These are phyloP conservation scores for Blastocystis sp. DNA, from an alignment of 352 stramenopile species.

Conservation along the genomic window DNA sequence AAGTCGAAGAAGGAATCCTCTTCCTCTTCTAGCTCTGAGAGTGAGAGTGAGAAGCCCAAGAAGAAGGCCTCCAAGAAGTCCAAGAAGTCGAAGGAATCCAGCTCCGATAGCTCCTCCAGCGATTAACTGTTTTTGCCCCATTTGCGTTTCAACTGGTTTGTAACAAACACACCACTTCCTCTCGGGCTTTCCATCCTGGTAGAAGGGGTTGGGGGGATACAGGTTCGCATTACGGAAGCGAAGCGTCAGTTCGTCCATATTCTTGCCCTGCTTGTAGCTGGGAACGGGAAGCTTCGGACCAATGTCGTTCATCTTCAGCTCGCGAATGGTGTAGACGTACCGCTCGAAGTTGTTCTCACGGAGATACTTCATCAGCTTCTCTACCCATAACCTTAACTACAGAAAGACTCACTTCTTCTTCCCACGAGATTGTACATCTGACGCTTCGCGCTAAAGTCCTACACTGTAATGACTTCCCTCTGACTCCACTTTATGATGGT, in stretches of 20 bases:
- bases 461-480: neutral
- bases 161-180: neutral
- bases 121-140: conserved; percentile 58
- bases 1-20: conserved; percentile 61
- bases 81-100: conserved; percentile 21
- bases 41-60: conserved; percentile 50
- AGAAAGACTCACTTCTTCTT: conserved; percentile 50
- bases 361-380: conserved; percentile 68
- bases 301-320: conserved; percentile 69
- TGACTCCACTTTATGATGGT: conserved; percentile 47
- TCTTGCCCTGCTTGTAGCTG: conserved; percentile 50
- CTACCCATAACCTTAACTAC: conserved; percentile 14
- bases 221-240: conserved; percentile 68
- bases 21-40: too few relatives aligned
- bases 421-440: conserved; percentile 63
- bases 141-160: neutral
- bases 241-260: conserved; percentile 42
- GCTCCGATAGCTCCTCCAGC: conserved; percentile 13
- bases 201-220: conserved; percentile 68
- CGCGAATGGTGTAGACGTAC: conserved; percentile 68
- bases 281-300: conserved; percentile 53
- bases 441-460: conserved; percentile 66
- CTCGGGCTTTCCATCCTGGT: conserved; percentile 58
- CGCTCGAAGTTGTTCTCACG: conserved; percentile 66
- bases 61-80: conserved; percentile 56